Base-by-base conservation (phyloP, 345 rosid genomes). In the Populus euphratica region DNA sequence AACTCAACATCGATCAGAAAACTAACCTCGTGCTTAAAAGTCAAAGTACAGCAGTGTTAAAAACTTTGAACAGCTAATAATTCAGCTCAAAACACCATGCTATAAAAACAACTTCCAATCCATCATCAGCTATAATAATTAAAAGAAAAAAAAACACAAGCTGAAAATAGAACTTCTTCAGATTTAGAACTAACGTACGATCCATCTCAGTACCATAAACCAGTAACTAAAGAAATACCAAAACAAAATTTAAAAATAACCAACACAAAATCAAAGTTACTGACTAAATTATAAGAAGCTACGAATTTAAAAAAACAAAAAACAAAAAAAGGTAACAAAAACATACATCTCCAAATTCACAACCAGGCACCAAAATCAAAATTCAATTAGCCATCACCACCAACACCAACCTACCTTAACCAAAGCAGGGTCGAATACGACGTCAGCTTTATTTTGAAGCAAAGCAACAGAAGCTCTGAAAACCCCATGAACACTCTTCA, bases 371-470 rank as follows among this genome's bases (percentile, higher is more conserved):
- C 62, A n/a, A 59, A n/a, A 59, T 59, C 29, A 59, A 59, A 59
- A 59, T 59, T 59, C 63, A 59, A n/a, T 59, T 59, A 59, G 63
- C 29, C 56, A 27, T 39, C 13, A 9, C 10, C 27, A 18, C 33
- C 54, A 38, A 68, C 61, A 56, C 56, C 25, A 80, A 16, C 29
- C 13, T 64, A 94, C 99, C 94, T 89, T 81, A 75, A 94, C 87
- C 75, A 92, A 75, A 82, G 66, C 74, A 10, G 97, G 97, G 75
- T 94, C 93, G 78, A 91, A 92, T 74, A 89, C 86, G 17, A 96
- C 91, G 74, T 92, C 91, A 69, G 99, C 99, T 83, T 84, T 82
- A 77, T 92, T 94, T 84, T 96, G 99, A 72, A 96, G 81, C 87
- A 96, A 83, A 63, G 99, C 99, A 13, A 96, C 99, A 59, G 98